Conservation (phyloP, 2,329 filamentous ascomycete species). For the Clonostachys chloroleuca region DNA sequence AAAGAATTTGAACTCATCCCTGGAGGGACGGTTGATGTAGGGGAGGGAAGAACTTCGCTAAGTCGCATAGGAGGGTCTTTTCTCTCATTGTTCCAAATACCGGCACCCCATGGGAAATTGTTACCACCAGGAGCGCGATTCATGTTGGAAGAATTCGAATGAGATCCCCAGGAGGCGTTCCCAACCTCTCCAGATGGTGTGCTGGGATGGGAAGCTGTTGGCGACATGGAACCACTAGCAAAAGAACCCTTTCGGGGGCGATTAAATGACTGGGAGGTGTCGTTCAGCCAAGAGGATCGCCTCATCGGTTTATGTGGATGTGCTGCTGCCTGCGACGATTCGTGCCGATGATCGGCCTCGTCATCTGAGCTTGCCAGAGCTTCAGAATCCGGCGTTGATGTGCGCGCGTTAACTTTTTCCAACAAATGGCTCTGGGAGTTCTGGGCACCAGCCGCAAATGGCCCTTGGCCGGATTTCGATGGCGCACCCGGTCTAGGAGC, state of each 20-base stretch:
- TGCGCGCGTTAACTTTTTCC: constrained; percentile 73
- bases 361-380: constrained; percentile 93
- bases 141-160: constrained; percentile 40
- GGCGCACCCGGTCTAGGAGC: constrained; percentile 43
- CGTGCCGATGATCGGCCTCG: constrained; percentile 68
- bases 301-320: constrained; percentile 60
- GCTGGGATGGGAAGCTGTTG: constrained; percentile 73
- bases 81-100: constrained; percentile 78
- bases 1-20: constrained; percentile 39
- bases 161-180: constrained; percentile 49
- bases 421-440: constrained; percentile 62
- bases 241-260: constrained; percentile 74
- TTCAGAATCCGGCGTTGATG: constrained; percentile 90
- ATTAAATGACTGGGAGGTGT: constrained; percentile 54
- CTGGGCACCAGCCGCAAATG: constrained; percentile 39
- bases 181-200: constrained; percentile 67
- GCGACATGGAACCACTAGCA: constrained; percentile 71
- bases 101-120: constrained; percentile 69
- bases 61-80: constrained; percentile 74
- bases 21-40: constrained; percentile 57
- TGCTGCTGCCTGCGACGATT: constrained; percentile 37
- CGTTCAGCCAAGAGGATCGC: constrained; percentile 82
- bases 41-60: constrained; percentile 70
- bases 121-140: constrained; percentile 42
- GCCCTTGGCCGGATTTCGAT: constrained; percentile 45